Evolutionary conservation across 805 yeast species (phyloP).

Genomic region (Schwanniomyces yamadae): DNA sequence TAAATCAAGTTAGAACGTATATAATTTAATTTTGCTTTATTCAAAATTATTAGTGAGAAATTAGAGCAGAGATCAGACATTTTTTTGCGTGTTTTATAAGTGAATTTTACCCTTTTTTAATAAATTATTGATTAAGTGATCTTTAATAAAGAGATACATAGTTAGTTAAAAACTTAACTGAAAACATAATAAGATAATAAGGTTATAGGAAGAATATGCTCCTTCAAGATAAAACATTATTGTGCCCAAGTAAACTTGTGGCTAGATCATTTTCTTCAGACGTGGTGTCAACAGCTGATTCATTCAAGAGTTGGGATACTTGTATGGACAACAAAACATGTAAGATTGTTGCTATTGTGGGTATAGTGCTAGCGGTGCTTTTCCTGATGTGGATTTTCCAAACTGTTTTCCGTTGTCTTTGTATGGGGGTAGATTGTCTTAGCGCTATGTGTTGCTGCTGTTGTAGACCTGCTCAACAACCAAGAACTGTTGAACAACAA

Average conservation of each 20-base stretch:
- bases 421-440: conserved; percentile 49
- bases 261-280: conserved; percentile 11
- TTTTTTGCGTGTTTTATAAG: too few species aligned
- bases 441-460: conserved; percentile 52
- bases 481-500: too few species aligned
- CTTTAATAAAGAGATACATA: too few species aligned
- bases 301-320: conserved; percentile 69
- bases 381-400: conserved; percentile 56
- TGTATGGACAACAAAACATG: conserved; percentile 79
- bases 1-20: too few species aligned
- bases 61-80: too few species aligned
- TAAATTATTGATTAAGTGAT: too few species aligned
- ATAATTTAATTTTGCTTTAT: too few species aligned
- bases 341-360: conserved; percentile 74
- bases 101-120: too few species aligned
- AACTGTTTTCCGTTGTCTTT: conserved; percentile 54
- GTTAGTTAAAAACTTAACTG: too few species aligned
- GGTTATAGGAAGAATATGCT: conserved; percentile 5
- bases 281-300: conserved; percentile 40
- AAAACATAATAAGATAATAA: too few species aligned
- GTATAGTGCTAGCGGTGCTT: conserved; percentile 58
- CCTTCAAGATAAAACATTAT: conserved; percentile 1
- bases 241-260: conserved; percentile 4
- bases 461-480: conserved; percentile 26
- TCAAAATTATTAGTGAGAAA: too few species aligned